Base-by-base conservation (phyloP, 257 asterid species). In the Solanum sitiens region DNA sequence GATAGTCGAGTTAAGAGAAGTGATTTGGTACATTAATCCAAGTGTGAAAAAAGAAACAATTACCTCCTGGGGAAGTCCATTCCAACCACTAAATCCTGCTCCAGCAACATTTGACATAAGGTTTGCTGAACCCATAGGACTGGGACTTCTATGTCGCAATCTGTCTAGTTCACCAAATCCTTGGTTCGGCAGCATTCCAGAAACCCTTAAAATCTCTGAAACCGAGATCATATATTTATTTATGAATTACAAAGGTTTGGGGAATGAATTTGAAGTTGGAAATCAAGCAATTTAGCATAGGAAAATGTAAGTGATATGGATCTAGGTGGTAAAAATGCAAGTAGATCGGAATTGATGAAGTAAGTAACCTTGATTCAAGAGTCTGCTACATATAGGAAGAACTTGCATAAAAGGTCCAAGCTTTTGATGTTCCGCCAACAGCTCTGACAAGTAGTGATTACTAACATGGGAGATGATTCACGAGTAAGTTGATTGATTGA, bases 361-460 rank as follows among this genome's bases (percentile, higher is more conserved):
- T 37, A 37, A 8, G 2, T 50, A 13, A 94, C 98, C 98, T 95
- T 96, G 99, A 95, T 93, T 95, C 93, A 96, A 90, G 88, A 97
- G 98, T 84, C 98, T 93, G 91, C 91, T 94, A 87, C 98, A 97
- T 83, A 94, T 92, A 11, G 99, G 99, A 89, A 97, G 96, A 87
- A 96, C 97, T 92, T 97, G 99, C 92, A 93, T 88, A 93, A 97
- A 97, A 42, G 99, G 99, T 13, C 98, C 99, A 76, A 97, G 92
- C 95, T 96, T 97, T 84, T 95, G 99, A 93, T 93, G 96, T 93
- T 97, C 99, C 88, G 95, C 96, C 94, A 97, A 88, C 72, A 97
- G 98, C 95, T 97, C 99, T 25, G 98, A 94, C 90, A 96, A 88
- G 94, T 94, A 97, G 89, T 93, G 98, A 91, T 92, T 93, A 89